phyloP scores from a whole-genome alignment of 306 rosid species.

The Castanospermum australe region DNA sequence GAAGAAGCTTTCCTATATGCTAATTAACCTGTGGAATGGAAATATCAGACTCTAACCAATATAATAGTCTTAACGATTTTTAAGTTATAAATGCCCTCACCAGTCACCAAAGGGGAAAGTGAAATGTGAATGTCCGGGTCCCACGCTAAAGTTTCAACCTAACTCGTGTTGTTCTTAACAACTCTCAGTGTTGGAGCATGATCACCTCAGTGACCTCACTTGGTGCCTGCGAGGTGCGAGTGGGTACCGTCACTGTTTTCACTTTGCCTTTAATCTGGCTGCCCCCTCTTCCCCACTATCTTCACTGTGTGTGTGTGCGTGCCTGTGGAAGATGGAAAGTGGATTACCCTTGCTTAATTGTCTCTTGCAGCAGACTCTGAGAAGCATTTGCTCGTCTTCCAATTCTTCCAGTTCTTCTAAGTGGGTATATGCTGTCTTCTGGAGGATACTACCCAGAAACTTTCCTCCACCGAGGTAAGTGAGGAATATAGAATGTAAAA shows the following conservation, averaged over 20 bases:
- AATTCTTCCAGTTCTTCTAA: conserved; percentile 60
- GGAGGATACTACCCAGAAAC: conserved; percentile 83
- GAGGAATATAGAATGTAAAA: not conserved
- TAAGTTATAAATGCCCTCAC: conserved; percentile 24
- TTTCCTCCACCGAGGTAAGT: conserved; percentile 82
- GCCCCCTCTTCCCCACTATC: conserved; percentile 7
- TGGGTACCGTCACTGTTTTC: conserved; percentile 25
- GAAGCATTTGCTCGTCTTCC: conserved; percentile 56
- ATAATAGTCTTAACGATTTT: not conserved
- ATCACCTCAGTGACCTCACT: conserved; percentile 22
- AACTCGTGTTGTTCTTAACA: conserved; percentile 23
- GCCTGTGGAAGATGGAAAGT: conserved; percentile 54
- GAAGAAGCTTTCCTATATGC: not conserved
- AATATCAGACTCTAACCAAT: conserved; percentile 2
- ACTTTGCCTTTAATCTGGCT: conserved; percentile 31
- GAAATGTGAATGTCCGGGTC: conserved; percentile 34
- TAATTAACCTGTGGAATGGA: not conserved
- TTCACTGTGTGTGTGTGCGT: not conserved
- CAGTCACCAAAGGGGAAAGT: not conserved
- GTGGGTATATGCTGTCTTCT: conserved; percentile 83
- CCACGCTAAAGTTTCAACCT: conserved; percentile 39
- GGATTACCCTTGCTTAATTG: conserved; percentile 80
- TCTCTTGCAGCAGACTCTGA: conserved; percentile 77
- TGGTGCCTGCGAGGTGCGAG: conserved; percentile 31
- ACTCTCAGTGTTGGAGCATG: conserved; percentile 41